Conservation (phyloP, 805 yeast species). For the Hanseniaspora singularis region DNA sequence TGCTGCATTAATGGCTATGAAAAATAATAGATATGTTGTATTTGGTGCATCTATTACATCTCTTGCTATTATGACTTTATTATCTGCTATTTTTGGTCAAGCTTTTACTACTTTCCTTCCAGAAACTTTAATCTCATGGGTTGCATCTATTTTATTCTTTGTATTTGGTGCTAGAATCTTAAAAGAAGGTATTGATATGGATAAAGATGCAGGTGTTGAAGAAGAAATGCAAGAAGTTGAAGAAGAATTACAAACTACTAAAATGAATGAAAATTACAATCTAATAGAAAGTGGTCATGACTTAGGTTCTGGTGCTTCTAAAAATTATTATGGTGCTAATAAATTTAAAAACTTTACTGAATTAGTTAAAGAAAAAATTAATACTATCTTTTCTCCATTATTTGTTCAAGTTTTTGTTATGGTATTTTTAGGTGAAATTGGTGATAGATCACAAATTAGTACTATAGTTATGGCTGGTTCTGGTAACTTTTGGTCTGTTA, state of each 20-base stretch:
- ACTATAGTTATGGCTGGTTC: constrained; percentile 99
- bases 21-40: constrained; percentile 70
- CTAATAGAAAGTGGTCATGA: constrained; percentile 62
- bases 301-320: constrained; percentile 10
- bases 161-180: constrained; percentile 70
- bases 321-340: constrained; percentile 15
- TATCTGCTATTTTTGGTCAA: constrained; percentile 86
- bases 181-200: constrained; percentile 72
- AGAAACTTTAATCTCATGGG: constrained; percentile 61
- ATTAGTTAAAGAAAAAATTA: constrained; percentile 45
- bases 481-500: constrained; percentile 77
- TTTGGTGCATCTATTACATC: constrained; percentile 80
- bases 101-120: constrained; percentile 77
- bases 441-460: constrained; percentile 95
- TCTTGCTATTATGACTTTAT: constrained; percentile 76
- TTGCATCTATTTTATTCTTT: constrained; percentile 71
- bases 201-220: constrained; percentile 72
- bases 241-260: constrained; percentile 66
- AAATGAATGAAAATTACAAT: constrained; percentile 40
- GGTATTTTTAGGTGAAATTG: constrained; percentile 98
- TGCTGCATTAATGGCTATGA: constrained; percentile 98
- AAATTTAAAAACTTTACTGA: constrained; percentile 18
- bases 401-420: constrained; percentile 91
- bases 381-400: constrained; percentile 64
- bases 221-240: constrained; percentile 96